Percentiles rank a stretch among this genome's conserved stretches.
Conservation (phyloP, 176 grass and related monocot species). For the Hordeum vulgare region MorexV3_pseudomolecules_assembly NC_058521.1:513261568-513262067, state of each 20-base stretch:
- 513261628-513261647: neutral
- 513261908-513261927: slow-evolving; percentile 42
- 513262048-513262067: neutral
- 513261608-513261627: slow-evolving; percentile 16
- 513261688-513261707: slow-evolving; percentile 73
- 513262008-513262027: slow-evolving; percentile 63
- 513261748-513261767: slow-evolving; percentile 76
- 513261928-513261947: slow-evolving; percentile 72
- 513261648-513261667: slow-evolving; percentile 94
- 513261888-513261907: slow-evolving; percentile 15
- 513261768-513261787: slow-evolving; percentile 95
- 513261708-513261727: slow-evolving; percentile 66
- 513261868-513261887: neutral
- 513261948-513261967: slow-evolving; percentile 84
- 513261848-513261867: slow-evolving; percentile 2
- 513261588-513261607: slow-evolving; percentile 3
- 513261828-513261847: slow-evolving; percentile 2
- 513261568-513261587: neutral
- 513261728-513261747: slow-evolving; percentile 88
- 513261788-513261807: slow-evolving; percentile 94
- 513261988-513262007: slow-evolving; percentile 70
- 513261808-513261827: slow-evolving; percentile 1
- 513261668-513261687: slow-evolving; percentile 83
- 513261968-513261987: slow-evolving; percentile 95
- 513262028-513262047: neutral